These are phyloP conservation scores for Microsporum audouinii DNA, from an alignment of 2,329 filamentous ascomycete species.

Conservation along the genomic window DNA sequence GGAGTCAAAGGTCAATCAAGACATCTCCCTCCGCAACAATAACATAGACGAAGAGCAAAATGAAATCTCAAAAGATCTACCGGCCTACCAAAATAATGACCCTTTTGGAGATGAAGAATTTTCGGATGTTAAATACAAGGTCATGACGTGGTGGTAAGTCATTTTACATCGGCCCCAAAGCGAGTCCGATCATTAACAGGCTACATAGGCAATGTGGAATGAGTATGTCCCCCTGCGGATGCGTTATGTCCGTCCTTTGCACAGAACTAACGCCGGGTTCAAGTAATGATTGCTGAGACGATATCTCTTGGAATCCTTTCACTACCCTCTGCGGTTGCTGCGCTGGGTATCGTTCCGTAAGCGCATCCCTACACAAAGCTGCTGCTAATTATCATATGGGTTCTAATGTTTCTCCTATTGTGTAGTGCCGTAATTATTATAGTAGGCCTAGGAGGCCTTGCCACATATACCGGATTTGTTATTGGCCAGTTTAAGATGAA, in stretches of 20 bases:
- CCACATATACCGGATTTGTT: slow-evolving; percentile 51
- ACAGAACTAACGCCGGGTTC: background rate
- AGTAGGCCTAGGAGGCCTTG: slow-evolving; percentile 42
- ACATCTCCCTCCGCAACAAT: background rate
- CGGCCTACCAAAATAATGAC: slow-evolving; percentile 21
- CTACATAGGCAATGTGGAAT: slow-evolving; percentile 32
- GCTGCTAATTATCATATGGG: background rate
- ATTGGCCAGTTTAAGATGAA: slow-evolving; percentile 48
- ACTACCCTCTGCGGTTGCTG: slow-evolving; percentile 42
- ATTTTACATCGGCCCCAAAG: background rate
- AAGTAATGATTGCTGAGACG: slow-evolving; percentile 49
- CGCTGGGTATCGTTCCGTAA: slow-evolving; percentile 43
- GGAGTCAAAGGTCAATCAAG: background rate
- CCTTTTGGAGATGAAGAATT: slow-evolving; percentile 32
- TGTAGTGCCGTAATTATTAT: slow-evolving; percentile 42
- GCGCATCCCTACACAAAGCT: slow-evolving; percentile 13
- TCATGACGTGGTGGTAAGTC: slow-evolving; percentile 39
- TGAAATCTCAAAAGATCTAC: background rate
- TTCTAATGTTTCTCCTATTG: background rate
- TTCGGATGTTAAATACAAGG: slow-evolving; percentile 41
- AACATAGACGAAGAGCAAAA: slow-evolving; percentile 18
- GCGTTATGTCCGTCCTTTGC: background rate
- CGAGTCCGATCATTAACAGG: background rate
- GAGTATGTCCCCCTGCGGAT: slow-evolving; percentile 20
- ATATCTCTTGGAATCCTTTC: slow-evolving; percentile 48